Base-by-base conservation (phyloP, 805 yeast species). In the Kluyveromyces siamensis region DNA sequence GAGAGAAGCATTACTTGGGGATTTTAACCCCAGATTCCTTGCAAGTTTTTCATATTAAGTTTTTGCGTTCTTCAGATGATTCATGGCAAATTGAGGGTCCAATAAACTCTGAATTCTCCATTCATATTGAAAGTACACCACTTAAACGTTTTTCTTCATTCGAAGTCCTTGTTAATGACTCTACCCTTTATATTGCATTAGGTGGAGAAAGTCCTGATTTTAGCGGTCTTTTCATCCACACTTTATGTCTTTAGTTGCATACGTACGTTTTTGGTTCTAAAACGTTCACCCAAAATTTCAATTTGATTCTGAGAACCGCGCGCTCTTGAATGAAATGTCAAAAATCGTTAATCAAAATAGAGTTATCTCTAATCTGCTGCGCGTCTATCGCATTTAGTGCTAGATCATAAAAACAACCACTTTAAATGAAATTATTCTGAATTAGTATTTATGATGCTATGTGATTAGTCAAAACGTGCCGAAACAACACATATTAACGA, bases 1-100 rank as follows among this genome's bases (percentile, higher is more conserved):
- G 37, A 49, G 53, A 44, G 10, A n/a, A 37, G 9, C 33, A 38
- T 33, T 45, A n/a, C 13, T 14, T 47, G n/a, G 43, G 43, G 19
- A 44, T 56, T 9, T 7, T 30, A 2, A 30, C 35, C 3, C 35
- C 35, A 30, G 14, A 30, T 11, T 4, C 8, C 8, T 13, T 30
- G 14, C 35, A 30, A 30, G 3, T 30, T 30, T 30, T 30, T 30
- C 3, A 13, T 11, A 30, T 30, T 30, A 10, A 13, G 8, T 30
- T 30, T 30, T 13, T 30, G 14, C 35, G 14, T 30, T 30, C 35
- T 30, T 30, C 35, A 13, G 14, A 30, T 13, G 35, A 30, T 30
- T 30, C 14, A 30, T 30, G 35, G 35, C 35, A 30, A 30, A 30
- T 30, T 30, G 35, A 30, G 14, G 35, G 35, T 30, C 35, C 35